Evolutionary conservation across 352 stramenopile genomes (phyloP).

Genomic region (Thalassiosira hispida): DNA sequence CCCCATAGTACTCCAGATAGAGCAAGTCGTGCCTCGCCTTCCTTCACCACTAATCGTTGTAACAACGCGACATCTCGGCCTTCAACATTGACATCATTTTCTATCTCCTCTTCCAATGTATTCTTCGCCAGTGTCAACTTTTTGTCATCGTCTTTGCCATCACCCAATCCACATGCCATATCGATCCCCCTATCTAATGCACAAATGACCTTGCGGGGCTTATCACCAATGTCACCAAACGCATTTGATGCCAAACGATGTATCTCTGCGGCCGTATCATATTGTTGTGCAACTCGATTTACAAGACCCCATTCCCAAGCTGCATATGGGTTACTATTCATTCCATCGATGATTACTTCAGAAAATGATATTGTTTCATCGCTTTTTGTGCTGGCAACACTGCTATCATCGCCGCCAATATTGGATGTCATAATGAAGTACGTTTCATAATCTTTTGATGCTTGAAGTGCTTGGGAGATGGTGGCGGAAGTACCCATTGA

Average conservation of each 20-base stretch:
- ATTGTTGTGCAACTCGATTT: slow-evolving; percentile 39
- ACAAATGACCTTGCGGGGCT: slow-evolving; percentile 62
- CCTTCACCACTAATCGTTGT: slow-evolving; percentile 76
- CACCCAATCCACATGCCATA: slow-evolving; percentile 42
- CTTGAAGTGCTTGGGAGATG: slow-evolving; percentile 30
- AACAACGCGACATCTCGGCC: slow-evolving; percentile 69
- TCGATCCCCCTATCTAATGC: slow-evolving; percentile 71
- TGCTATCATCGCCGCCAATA: neutral
- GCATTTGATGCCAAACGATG: slow-evolving; percentile 58
- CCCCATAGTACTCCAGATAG: slow-evolving; percentile 66
- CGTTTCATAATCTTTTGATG: slow-evolving; percentile 66
- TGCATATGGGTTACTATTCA: slow-evolving; percentile 72
- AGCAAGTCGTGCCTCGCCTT: slow-evolving; percentile 72
- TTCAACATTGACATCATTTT: slow-evolving; percentile 57
- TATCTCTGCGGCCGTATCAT: slow-evolving; percentile 43
- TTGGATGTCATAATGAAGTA: slow-evolving; percentile 48
- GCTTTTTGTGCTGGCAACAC: neutral
- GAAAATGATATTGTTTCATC: slow-evolving; percentile 11
- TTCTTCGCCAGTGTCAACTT: slow-evolving; percentile 33
- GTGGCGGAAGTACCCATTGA: slow-evolving; percentile 41
- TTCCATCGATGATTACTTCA: slow-evolving; percentile 54
- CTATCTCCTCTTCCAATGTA: slow-evolving; percentile 56
- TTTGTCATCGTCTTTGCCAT: neutral
- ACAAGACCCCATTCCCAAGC: slow-evolving; percentile 79
- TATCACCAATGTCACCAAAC: slow-evolving; percentile 75